A percentile compares a stretch with the other conserved stretches of the same genome.
Conservation (phyloP, 768 basidiomycete genomes). For the Boletus rubropictus region DNA sequence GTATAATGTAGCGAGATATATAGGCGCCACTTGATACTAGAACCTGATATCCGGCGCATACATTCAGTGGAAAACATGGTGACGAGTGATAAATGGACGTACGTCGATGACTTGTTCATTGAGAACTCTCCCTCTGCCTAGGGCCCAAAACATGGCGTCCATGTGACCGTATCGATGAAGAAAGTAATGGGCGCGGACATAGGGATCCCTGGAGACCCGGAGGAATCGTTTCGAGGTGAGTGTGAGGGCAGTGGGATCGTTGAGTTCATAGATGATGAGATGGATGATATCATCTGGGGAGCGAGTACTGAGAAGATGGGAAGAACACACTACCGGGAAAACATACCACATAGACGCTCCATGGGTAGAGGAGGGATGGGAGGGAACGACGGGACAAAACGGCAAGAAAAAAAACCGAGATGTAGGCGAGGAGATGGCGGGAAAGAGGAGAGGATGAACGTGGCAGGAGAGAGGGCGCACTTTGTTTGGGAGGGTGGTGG, state of each 20-base stretch:
- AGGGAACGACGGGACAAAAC: not conserved
- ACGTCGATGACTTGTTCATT: constrained; percentile 66
- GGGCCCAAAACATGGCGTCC: constrained; percentile 70
- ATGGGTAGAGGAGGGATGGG: constrained; percentile 31
- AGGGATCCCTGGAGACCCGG: constrained; percentile 63
- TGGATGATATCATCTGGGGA: constrained; percentile 65
- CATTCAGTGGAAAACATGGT: constrained; percentile 19
- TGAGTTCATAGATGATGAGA: constrained; percentile 66
- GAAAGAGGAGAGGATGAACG: not conserved
- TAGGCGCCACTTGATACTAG: constrained; percentile 71
- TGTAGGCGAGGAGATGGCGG: not conserved
- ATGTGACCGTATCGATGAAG: constrained; percentile 64
- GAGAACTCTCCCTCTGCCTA: constrained; percentile 63
- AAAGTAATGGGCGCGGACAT: constrained; percentile 74
- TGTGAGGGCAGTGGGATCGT: constrained; percentile 56
- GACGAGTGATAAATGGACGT: constrained; percentile 27
- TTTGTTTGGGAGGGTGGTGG: constrained; percentile 33
- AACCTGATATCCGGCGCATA: constrained; percentile 43
- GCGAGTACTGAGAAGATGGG: constrained; percentile 8
- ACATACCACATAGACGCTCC: constrained; percentile 66
- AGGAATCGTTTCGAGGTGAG: constrained; percentile 54
- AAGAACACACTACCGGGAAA: constrained; percentile 7
- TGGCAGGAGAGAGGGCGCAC: constrained; percentile 10
- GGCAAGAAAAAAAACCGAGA: constrained; percentile 5
- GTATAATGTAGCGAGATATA: constrained; percentile 72